These are phyloP conservation scores for Botryobasidium botryosum DNA, from an alignment of 768 basidiomycete genomes.

Conservation along the genomic window DNA sequence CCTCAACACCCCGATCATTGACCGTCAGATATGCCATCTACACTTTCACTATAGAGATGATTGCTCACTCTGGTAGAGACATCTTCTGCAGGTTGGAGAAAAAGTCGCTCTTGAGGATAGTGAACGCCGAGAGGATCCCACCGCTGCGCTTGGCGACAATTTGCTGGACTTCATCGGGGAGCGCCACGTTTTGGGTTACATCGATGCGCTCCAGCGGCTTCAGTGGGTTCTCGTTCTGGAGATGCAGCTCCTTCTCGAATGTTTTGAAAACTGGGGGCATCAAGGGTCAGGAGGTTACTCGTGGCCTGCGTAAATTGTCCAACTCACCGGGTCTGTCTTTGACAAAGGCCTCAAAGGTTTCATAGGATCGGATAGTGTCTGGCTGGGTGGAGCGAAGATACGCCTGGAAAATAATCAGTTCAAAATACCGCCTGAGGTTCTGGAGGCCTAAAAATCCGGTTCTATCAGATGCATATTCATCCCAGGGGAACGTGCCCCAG, in stretches of 20 bases:
- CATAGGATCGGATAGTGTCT: constrained; percentile 58
- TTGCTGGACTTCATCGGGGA: constrained; percentile 81
- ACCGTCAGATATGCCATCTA: neutral
- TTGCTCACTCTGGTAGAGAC: constrained; percentile 74
- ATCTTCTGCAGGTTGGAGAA: constrained; percentile 92
- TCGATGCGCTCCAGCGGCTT: constrained; percentile 67
- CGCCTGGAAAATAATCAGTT: constrained; percentile 76
- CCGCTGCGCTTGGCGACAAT: constrained; percentile 76
- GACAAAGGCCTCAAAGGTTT: constrained; percentile 69
- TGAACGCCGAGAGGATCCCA: constrained; percentile 72
- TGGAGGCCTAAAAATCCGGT: constrained; percentile 40
- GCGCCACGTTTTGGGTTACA: constrained; percentile 46
- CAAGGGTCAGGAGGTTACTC: neutral
- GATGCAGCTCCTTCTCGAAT: constrained; percentile 75
- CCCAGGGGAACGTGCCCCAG: too few species aligned
- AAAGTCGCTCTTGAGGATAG: constrained; percentile 91
- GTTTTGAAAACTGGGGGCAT: constrained; percentile 69
- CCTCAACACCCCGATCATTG: too few species aligned
- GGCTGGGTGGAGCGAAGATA: constrained; percentile 70
- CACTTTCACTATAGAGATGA: neutral
- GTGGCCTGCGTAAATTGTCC: neutral
- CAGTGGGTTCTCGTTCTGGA: constrained; percentile 60
- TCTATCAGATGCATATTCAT: too few species aligned
- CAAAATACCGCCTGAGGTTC: constrained; percentile 70
- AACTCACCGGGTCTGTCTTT: constrained; percentile 61